These are phyloP conservation scores for Hemisphaericaspora subhashii DNA, from an alignment of 1,139 yeast species.

Conservation along the genomic window DNA sequence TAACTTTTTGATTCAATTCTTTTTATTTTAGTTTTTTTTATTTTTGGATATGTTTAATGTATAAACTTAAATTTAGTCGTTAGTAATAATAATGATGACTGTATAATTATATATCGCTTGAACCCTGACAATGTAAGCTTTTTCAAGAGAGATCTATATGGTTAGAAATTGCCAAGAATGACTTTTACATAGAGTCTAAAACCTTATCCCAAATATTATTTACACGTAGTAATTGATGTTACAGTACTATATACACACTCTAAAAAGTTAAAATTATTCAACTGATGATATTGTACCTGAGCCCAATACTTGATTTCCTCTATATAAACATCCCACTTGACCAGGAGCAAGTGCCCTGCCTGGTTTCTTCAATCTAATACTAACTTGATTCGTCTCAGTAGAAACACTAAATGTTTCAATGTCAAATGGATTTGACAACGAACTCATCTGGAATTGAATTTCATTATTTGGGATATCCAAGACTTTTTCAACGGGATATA, in stretches of 20 bases:
- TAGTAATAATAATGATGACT: no score
- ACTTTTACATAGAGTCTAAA: no score
- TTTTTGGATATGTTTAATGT: background rate
- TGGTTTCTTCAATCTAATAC: slow-evolving; percentile 29
- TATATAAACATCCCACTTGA: slow-evolving; percentile 76
- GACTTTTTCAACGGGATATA: slow-evolving; percentile 22
- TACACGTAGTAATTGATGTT: no score
- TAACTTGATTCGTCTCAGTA: slow-evolving; percentile 24
- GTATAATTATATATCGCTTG: no score
- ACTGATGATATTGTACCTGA: slow-evolving; percentile 60
- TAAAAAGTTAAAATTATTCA: no score
- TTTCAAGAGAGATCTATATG: no score
- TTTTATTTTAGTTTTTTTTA: no score
- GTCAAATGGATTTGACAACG: slow-evolving; percentile 59
- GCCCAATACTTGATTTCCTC: slow-evolving; percentile 69
- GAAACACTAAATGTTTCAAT: slow-evolving; percentile 17
- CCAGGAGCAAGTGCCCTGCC: slow-evolving; percentile 89
- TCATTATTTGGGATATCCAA: slow-evolving; percentile 16
- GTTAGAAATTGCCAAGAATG: no score
- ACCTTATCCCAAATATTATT: no score
- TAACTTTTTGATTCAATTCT: background rate
- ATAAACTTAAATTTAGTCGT: no score
- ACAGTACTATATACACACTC: no score
- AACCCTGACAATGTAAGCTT: no score
- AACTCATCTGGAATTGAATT: slow-evolving; percentile 62